Percentiles rank a stretch among this genome's conserved stretches.
These are phyloP conservation scores for Chaetomium cochliodes DNA, from an alignment of 495 filamentous ascomycete genomes.

Conservation along the genomic window DNA sequence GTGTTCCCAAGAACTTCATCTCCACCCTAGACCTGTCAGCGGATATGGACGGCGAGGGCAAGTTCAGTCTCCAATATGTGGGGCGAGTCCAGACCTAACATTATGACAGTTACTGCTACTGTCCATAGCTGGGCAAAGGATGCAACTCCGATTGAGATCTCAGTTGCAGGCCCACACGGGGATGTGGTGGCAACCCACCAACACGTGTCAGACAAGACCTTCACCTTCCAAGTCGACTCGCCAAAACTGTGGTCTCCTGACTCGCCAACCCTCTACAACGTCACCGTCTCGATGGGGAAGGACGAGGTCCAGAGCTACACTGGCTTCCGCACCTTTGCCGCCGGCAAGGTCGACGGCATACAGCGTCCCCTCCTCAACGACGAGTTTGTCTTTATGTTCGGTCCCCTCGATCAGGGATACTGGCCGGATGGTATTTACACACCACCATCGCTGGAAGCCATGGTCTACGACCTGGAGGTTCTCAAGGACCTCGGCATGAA, in stretches of 20 bases:
- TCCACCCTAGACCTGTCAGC: slow-evolving; percentile 54
- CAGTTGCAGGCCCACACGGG: slow-evolving; percentile 41
- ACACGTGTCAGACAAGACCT: slow-evolving; percentile 46
- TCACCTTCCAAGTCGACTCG: slow-evolving; percentile 51
- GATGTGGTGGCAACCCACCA: slow-evolving; percentile 31
- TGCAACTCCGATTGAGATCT: slow-evolving; percentile 44
- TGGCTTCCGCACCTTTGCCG: slow-evolving; percentile 63
- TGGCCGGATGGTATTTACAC: slow-evolving; percentile 68
- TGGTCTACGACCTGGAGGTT: slow-evolving; percentile 62
- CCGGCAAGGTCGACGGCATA: slow-evolving; percentile 56
- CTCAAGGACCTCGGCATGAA: slow-evolving; percentile 65
- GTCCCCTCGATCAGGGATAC: slow-evolving; percentile 66
- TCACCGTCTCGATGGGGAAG: slow-evolving; percentile 54
- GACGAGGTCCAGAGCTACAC: slow-evolving; percentile 61
- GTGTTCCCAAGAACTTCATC: slow-evolving; percentile 55
- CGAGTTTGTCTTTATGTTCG: slow-evolving; percentile 63
- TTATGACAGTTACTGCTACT: slow-evolving; percentile 47
- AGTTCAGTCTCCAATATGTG: no score
- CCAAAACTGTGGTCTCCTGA: slow-evolving; percentile 60
- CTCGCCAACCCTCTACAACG: slow-evolving; percentile 60
- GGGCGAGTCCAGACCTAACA: no score
- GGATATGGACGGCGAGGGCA: slow-evolving; percentile 54
- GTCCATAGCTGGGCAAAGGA: slow-evolving; percentile 41
- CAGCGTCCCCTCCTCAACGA: slow-evolving; percentile 62
- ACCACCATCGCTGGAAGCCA: slow-evolving; percentile 60